Evolutionary conservation across 495 filamentous ascomycete genomes (phyloP), one percentile per base, ranked within the genome.

Genomic region (Penicillium lagena): DNA sequence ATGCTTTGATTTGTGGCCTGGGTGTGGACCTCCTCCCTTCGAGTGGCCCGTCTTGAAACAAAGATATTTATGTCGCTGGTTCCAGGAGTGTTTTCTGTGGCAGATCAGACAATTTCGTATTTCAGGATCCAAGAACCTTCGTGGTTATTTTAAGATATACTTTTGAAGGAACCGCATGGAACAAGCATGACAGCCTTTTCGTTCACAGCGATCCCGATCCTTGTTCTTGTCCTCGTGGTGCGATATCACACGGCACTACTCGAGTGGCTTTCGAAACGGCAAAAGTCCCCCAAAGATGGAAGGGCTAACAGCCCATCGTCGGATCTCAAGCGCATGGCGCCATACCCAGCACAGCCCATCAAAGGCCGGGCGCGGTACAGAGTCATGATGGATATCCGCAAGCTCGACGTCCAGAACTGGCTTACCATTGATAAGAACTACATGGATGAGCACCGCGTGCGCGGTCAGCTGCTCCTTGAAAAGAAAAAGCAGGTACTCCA

Each of bases 321-420:
- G 10, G 67, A 71, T 48, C 45, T 67, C 37, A 70, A 68, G 35
- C 53, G 53, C 37, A 59, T 66, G 54, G 54, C 63, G 22, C 67
- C 69, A 7, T 72, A 71, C 49, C 69, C 69, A 33, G 63, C 67
- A 17, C 63, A 68, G 39, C 68, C 70, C 28, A 73, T 73, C 51
- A 62, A 56, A 37, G 70, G 68, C n/a, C 51, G 66, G 39, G 64
- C 67, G 30, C 54, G 66, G 49, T 74, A 72, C 45, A 59, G 67
- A 22, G 65, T 78, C 42, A 72, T 73, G 51, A 78, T 79, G 77
- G 77, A 78, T 32, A 63, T 81, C 13, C 68, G 68, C 44, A 73
- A 67, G 46, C 55, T 80, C 28, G 75, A 78, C 35, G 45, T 52
- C 12, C 54, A 61, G 35, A 76, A 78, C 36, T 81, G 76, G 78